Base-by-base conservation (phyloP, 139 green algal species). In the Mesotaenium endlicherianum region DNA sequence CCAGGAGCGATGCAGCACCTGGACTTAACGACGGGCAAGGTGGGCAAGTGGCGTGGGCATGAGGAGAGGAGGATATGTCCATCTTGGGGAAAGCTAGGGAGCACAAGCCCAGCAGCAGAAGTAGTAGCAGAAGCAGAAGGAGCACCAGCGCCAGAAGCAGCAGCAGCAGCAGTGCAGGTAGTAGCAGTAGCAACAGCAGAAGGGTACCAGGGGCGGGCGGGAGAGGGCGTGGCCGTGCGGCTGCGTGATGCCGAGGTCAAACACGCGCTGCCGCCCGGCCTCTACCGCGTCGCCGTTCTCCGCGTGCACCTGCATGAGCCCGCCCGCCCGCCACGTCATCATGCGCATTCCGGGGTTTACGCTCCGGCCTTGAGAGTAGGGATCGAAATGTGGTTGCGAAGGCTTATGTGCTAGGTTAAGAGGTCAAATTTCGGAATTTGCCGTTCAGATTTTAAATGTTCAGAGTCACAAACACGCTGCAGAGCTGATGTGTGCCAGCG, bases 221-320 rank as follows among this genome's bases (percentile, higher is more conserved):
- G 92, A 97, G 26, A 98, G 86, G 0, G 89, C 87, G 82, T 98
- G 95, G 0, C 95, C 95, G 57, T 98, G 92, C 31, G 95, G 95
- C 0, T 91, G 94, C 0, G 90, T 94, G 59, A 98, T 91, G 41
- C 93, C 93, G 2, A 75, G 45, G 0, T 90, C 85, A 86, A 92
- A 92, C 6, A 93, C 74, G 14, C 57, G 43, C 60, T 90, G 50
- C 88, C 97, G 95, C 8, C 92, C 90, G 72, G 88, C 81, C 0
- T 86, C 93, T 14, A 98, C 91, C 5, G 91, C 94, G 50, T 98
- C 95, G 3, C 94, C 95, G 64, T 98, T 97, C 87, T 98, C 95
- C 3, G 91, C 93, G 70, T 98, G 95, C n/a, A 87, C 70, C 81
- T 87, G 81, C 67, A 77, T 30, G 41, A 39, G 69, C 44, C 34